Evolutionary conservation across 2,329 filamentous ascomycete genomes (phyloP).

Genomic region (Pseudocercospora eumusae): DNA sequence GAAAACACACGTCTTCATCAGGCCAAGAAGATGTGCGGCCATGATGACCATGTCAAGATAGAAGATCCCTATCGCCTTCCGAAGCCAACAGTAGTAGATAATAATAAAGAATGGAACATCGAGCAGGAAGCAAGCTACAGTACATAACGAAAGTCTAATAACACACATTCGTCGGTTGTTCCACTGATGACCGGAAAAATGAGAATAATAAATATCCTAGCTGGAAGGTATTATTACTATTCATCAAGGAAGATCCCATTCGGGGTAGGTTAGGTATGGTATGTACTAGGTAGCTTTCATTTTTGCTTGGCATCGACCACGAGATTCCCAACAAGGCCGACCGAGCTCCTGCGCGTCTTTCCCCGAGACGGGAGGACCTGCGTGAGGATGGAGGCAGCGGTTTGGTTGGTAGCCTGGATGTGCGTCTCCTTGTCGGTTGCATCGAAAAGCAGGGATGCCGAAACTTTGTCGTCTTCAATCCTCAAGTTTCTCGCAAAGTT

Average conservation of each 20-base stretch:
- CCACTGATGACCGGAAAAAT: too few relatives aligned
- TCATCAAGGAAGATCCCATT: neutral
- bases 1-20: too few relatives aligned
- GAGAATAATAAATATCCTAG: too few relatives aligned
- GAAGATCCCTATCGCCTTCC: too few relatives aligned
- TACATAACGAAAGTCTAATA: too few relatives aligned
- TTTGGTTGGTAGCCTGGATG: neutral
- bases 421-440: neutral
- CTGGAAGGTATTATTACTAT: neutral
- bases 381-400: neutral
- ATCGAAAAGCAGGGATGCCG: neutral
- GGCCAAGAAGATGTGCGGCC: too few relatives aligned
- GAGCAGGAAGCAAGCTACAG: too few relatives aligned
- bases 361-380: neutral
- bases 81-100: too few relatives aligned
- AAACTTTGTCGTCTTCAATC: neutral
- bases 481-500: neutral
- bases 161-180: too few relatives aligned
- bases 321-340: neutral
- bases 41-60: too few relatives aligned
- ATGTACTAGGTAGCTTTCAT: neutral
- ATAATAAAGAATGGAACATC: too few relatives aligned
- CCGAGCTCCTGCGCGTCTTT: neutral
- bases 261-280: too few relatives aligned
- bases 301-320: neutral